Percentiles rank a stretch among this genome's conserved stretches.
phyloP scores from a whole-genome alignment of 345 rosid species.

The Cardamine chenopodiifolia region DNA sequence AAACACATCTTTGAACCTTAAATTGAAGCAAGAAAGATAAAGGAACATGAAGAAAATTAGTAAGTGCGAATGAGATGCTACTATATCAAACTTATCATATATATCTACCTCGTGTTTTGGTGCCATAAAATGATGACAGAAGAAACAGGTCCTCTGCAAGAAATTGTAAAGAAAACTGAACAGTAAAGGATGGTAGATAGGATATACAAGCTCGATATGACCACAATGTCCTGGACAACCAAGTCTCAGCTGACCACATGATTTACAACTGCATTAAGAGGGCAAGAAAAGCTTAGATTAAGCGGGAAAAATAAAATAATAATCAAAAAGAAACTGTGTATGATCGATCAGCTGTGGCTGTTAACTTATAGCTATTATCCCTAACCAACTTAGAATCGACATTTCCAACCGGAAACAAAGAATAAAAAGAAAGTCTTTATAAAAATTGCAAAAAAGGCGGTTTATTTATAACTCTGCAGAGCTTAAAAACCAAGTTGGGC shows the following conservation, averaged over 20 bases:
- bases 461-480: not conserved
- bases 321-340: not conserved
- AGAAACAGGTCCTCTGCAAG: constrained; percentile 68
- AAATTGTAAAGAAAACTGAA: constrained; percentile 61
- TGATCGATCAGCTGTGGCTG: not conserved
- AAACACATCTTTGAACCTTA: constrained; percentile 62
- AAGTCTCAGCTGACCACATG: constrained; percentile 61
- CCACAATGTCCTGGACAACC: constrained; percentile 95
- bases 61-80: not conserved
- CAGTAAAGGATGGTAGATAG: constrained; percentile 78
- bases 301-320: not conserved
- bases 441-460: not conserved
- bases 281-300: not conserved
- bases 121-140: constrained; percentile 61
- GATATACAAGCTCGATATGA: constrained; percentile 71
- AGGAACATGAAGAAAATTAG: constrained; percentile 14
- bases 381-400: constrained; percentile 4
- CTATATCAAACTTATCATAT: constrained; percentile 1
- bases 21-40: constrained; percentile 30
- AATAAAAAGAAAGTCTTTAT: not conserved
- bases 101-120: constrained; percentile 47
- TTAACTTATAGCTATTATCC: not conserved
- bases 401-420: constrained; percentile 1
- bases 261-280: constrained; percentile 70
- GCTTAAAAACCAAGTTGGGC: not conserved